Evolutionary conservation across 2,329 filamentous ascomycete species (phyloP), one percentile per base, ranked within the genome.

Genomic region (Chaetothyriales sp.): DNA sequence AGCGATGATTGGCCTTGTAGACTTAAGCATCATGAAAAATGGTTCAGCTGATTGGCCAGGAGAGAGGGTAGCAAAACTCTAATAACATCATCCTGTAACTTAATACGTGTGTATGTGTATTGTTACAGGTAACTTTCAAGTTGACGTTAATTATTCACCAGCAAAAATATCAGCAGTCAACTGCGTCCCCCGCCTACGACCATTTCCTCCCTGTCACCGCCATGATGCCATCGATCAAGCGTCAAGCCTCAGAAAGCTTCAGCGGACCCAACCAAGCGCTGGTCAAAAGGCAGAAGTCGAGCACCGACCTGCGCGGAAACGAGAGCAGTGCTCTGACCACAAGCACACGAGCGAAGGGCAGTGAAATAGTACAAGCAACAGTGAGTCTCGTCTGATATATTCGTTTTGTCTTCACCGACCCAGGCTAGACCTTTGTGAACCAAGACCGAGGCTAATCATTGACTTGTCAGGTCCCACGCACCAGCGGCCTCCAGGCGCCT

Each of bases 201-300:
- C 44, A 22, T 43, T 43, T 25, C 48, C 9, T 20, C 42, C 44
- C 12, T 51, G 43, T 46, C 47, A 28, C 44, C 43, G 50, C 50
- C 55, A 69, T 57, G 53, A 95, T 95, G 89, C 87, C 88, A 32
- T 78, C 84, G 56, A 89, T 94, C 69, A 96, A 98, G 72, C 80
- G 92, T 64, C 84, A 88, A 53, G 88, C 89, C n/a, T 81, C 85
- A 55, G 83, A 84, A 60, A 84, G 86, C 54, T 90, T 90, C 59
- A 79, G 82, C 61, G 80, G 80, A 20, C 80, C 81, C 7, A 66
- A 55, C 47, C 86, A 94, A 68, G 76, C 90, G 60, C 79, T 88
- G 42, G 83, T 96, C 55, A 98, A 96, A 73, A 78, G 90, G 65
- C 88, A 90, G 66, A 94, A 92, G 66, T 78, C 79, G 51, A 77